Base-by-base conservation (phyloP, 1,139 yeast species). In the Saccharomyces pastorianus region DNA sequence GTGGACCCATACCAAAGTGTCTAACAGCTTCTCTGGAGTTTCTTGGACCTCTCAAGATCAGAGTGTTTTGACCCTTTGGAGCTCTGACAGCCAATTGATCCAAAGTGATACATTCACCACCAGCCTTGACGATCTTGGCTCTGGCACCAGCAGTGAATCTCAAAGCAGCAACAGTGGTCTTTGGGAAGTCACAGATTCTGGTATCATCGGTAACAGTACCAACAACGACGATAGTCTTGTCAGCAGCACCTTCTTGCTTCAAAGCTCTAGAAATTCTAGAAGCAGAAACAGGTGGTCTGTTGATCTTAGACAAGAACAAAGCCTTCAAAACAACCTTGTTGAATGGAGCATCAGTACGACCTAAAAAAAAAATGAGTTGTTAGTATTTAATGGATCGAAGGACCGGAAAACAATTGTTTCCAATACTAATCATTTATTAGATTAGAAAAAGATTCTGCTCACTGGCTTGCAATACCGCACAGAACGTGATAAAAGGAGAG, bases 1-100 rank as follows among this genome's bases (percentile, higher is more conserved):
- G 98, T 73, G 99, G 99, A 81, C 99, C 99, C 79, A 91, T 76
- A 79, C 99, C 99, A 76, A 93, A 93, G 88, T 93, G 98, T 84
- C 97, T 89, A 72, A 89, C 97, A 72, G 99, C 96, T 83, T 93
- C 97, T 84, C 99, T 89, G 78, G 96, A 75, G 80, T 81, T 83
- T 87, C 97, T 89, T 81, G 98, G 96, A 76, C 99, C 99, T 84
- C 98, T 89, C 75, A 93, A 82, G 74, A 91, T 80, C 78, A 91
- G 79, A 68, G 98, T 91, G 96, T 93, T 91, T 80, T 89, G 88
- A 79, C 99, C 99, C 79, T 91, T 89, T 79, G 99, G 99, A 76
- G 98, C 93, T 81, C 96, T 91, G 73, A 88, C 84, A 73, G 99
- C 99, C 72, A 93, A 88, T 83, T 93, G 97, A 79, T 93, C 99